Conservation (phyloP, 768 basidiomycete species). For the Candolleomyces efflorescens region DNA sequence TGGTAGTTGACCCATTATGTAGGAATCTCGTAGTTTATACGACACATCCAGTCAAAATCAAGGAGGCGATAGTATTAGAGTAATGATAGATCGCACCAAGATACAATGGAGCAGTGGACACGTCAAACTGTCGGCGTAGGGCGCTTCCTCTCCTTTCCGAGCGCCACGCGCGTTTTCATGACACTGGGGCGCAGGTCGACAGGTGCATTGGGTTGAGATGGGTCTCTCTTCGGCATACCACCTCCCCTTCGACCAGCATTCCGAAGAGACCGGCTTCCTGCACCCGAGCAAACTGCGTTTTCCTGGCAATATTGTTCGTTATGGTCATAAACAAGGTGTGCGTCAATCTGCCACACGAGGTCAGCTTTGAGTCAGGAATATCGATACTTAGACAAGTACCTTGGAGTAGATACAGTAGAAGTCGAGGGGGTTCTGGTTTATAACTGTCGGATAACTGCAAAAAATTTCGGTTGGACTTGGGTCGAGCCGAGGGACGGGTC, state of each 20-base stretch:
- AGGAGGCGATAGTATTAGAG: too few relatives aligned
- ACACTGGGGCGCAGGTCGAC: not conserved
- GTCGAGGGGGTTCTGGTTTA: not conserved
- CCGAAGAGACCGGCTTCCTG: not conserved
- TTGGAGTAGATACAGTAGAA: slow-evolving; percentile 5
- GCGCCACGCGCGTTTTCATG: slow-evolving; percentile 1
- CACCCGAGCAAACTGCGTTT: not conserved
- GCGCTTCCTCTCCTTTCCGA: slow-evolving; percentile 2
- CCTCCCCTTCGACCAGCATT: not conserved
- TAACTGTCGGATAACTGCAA: slow-evolving; percentile 2
- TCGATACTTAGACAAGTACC: not conserved
- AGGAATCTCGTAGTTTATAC: too few relatives aligned
- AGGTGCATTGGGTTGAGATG: not conserved
- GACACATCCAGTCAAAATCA: too few relatives aligned
- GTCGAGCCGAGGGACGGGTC: not conserved
- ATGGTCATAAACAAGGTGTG: slow-evolving; percentile 1
- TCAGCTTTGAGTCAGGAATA: not conserved
- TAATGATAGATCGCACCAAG: not conserved
- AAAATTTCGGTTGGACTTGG: slow-evolving; percentile 1
- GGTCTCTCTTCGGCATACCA: not conserved
- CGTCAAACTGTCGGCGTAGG: not conserved
- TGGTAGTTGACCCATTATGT: too few relatives aligned
- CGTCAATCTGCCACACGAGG: not conserved
- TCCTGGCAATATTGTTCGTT: not conserved
- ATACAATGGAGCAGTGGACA: not conserved